Evolutionary conservation across 257 asterid genomes (phyloP), one percentile per base, ranked within the genome.

Genomic region (Primulina tabacum): DNA sequence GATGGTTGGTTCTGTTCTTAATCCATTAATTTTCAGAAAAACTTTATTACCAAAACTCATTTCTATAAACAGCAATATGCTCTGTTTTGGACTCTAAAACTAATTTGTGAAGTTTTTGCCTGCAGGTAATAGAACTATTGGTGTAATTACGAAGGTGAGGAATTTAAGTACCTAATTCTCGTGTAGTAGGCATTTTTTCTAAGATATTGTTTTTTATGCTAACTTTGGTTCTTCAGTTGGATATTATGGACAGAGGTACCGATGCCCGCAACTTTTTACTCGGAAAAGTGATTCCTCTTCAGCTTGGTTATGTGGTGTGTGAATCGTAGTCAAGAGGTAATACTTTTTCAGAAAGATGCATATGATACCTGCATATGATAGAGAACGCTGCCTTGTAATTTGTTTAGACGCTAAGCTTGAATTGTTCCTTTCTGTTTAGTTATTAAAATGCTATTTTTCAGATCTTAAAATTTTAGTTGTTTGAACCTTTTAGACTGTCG

Each of bases 241-340:
- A 94, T 78, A 94, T 94, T 67, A 94, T 94, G 99, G 97, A 94
- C 75, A 83, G 97, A 69, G 99, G 99, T 63, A 94, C 97, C 71
- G 95, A 91, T 82, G 97, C 97, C 12, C 90, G 89, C 69, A 88
- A 94, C 75, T 86, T 89, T 73, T 84, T 91, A 85, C 99, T 94
- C 69, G 99, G 97, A 56, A 91, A 91, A 86, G 95, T 89, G 70
- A 79, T 94, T 77, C 99, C 97, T 50, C 99, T 94, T 73, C 92
- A 87, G 64, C 97, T 94, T 78, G 97, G 99, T 56, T 94, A 94
- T 75, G 83, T 91, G 97, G 97, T 20, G 91, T 73, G 99, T 94
- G 68, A 94, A 94, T 78, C 97, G 99, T 61, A 79, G 96, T 73
- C 99, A 94, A 78, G 95, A 91, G 97, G 99, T 94, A 91, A 71